Percentiles rank a stretch among this genome's conserved stretches.
These are phyloP conservation scores for Purpureocillium lavendulum DNA, from an alignment of 2,329 filamentous ascomycete genomes.

Conservation along the genomic window DNA sequence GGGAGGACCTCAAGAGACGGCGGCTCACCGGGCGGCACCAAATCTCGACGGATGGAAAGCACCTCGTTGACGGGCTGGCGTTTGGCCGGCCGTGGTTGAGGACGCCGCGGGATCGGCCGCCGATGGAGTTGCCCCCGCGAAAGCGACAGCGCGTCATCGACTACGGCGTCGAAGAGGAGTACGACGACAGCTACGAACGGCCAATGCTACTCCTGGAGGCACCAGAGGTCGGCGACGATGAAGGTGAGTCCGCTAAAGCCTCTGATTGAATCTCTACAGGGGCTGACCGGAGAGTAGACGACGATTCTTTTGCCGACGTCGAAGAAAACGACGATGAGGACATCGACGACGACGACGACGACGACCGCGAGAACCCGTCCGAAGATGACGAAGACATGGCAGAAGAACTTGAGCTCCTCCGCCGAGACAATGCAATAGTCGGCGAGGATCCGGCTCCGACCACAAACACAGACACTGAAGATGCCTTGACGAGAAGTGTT, in stretches of 20 bases:
- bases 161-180: constrained; percentile 29
- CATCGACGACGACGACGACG: constrained; percentile 25
- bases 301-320: constrained; percentile 4
- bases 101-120: constrained; percentile 50
- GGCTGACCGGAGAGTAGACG: too few species aligned
- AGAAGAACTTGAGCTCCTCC: constrained; percentile 34
- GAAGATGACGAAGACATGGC: constrained; percentile 10
- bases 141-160: constrained; percentile 51
- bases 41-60: constrained; percentile 69
- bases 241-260: too few species aligned
- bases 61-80: constrained; percentile 76
- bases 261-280: too few species aligned
- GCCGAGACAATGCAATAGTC: constrained; percentile 27
- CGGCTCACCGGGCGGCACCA: constrained; percentile 71
- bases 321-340: constrained; percentile 28
- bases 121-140: constrained; percentile 62
- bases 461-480: not conserved
- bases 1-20: constrained; percentile 64
- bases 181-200: constrained; percentile 23
- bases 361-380: constrained; percentile 21
- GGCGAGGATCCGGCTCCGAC: constrained; percentile 6
- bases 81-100: constrained; percentile 69
- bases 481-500: not conserved
- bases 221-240: constrained; percentile 8
- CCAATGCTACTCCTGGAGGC: constrained; percentile 22